Evolutionary conservation across 371 early-diverging fungal species (phyloP), one percentile per base, ranked within the genome.

Genomic region (Actinomortierella ambigua): DNA sequence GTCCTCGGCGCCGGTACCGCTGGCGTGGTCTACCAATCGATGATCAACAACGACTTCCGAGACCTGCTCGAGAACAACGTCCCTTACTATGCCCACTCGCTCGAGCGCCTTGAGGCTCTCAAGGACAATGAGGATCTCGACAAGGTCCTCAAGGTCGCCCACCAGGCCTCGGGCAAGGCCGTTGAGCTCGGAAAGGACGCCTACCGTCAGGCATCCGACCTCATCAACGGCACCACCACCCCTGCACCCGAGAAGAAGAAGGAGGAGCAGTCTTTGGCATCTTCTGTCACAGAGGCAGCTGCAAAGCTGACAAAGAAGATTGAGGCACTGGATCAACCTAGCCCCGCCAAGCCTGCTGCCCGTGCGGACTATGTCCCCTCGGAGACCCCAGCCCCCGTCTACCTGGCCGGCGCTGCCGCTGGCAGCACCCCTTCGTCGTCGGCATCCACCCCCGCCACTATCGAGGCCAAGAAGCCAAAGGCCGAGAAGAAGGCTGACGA

Each of bases 151-250:
- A 24, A 42, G 17, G 59, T 53, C 27, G 67, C 67, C 8, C 24
- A 59, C 28, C 14, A 50, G 34, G 67, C 53, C 9, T 47, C 63
- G 9, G 67, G 51, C 20, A 73, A 58, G 63, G 62, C 57, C 11
- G 57, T 66, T 26, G 73, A 73, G 14, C 59, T 73, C 41, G 52
- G 63, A 57, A 73, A 73, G 62, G 62, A 63, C 23, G 73, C 66
- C 26, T 73, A 73, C 50, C 62, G 67, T 34, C 27, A 47, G 3
- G 57, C 63, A 6, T 66, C 73, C 17, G 73, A 73, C 34, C 44
- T 73, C 43, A 63, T 73, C 67, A 73, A 73, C 24, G 73, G 73
- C 28, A 73, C 73, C 27, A 73, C 73, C 39, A 73, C 67, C 20
- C 73, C 73, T 29, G 67, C 66, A 22, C 73, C 73, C 49, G 67